Conservation (phyloP, 345 rosid genomes). For the Pugionium cornutum region DNA sequence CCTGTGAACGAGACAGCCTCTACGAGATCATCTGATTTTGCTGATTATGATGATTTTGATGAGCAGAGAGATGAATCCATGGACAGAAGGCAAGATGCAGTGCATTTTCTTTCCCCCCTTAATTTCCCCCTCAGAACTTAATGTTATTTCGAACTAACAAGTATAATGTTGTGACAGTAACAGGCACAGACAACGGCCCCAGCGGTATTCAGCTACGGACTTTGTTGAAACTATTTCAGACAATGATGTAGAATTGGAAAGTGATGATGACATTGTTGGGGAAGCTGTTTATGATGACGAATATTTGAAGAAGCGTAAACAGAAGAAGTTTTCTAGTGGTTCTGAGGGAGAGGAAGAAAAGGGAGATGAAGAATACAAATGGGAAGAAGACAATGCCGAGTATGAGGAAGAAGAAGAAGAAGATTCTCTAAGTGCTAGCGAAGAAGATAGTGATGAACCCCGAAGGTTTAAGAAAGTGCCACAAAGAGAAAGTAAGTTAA, state of each 20-base stretch:
- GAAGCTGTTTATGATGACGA: conserved; percentile 98
- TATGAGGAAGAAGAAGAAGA: conserved; percentile 83
- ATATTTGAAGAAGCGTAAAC: conserved; percentile 85
- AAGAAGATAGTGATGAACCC: conserved; percentile 83
- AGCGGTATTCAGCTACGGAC: conserved; percentile 79
- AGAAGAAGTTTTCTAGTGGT: conserved; percentile 72
- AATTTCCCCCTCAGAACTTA: background rate
- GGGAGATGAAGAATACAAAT: conserved; percentile 51
- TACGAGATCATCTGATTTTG: conserved; percentile 66
- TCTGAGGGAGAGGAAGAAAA: conserved; percentile 66
- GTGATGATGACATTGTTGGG: conserved; percentile 98
- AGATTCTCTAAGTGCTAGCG: conserved; percentile 71
- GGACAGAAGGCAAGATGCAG: conserved; percentile 67
- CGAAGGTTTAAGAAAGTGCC: conserved; percentile 68
- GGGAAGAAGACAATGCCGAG: conserved; percentile 91
- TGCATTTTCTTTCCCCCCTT: conserved; percentile 21
- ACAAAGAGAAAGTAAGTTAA: conserved; percentile 68
- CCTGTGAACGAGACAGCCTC: conserved; percentile 52
- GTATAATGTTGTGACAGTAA: conserved; percentile 46
- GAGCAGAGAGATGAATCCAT: conserved; percentile 61
- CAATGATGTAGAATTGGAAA: conserved; percentile 76
- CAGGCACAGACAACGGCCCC: conserved; percentile 85
- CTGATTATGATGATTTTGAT: conserved; percentile 68
- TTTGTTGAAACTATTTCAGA: conserved; percentile 89
- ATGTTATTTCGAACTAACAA: conserved; percentile 4